Base-by-base conservation (phyloP, 2,329 filamentous ascomycete species). In the Myriosclerotinia duriaeana region DNA sequence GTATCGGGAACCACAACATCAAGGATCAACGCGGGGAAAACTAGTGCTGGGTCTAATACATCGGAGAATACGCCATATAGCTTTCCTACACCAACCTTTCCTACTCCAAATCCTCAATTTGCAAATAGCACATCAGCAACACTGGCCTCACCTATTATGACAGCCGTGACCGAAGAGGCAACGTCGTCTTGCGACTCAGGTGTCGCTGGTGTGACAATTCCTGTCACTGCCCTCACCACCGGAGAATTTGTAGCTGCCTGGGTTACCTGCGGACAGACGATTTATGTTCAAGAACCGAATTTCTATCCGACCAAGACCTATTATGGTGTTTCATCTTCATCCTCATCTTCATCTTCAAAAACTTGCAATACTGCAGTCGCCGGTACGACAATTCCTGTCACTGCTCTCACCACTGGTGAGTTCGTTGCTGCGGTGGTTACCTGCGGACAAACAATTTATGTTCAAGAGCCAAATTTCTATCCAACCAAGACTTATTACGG, bases 391-490 rank as follows among this genome's bases (percentile, higher is more conserved):
- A 26, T 26, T 26, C 26, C 26, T 26, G 26, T 26, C 26, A 3
- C 2, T 26, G 26, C 26, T 26, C 26, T 26, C 26, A 26, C 26
- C 26, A 26, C 26, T 26, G 26, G 26, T 26, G 34, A 54, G 11
- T 38, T 38, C 11, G 53, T 54, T 38, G 34, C 34, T 6, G 34
- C 20, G 2, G 2, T n/a, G 12, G 34, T 54, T 14, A 38, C 22
- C 9, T 54, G 53, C 15, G 34, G 53, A n/a, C 3, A n/a, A 11
- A 38, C 11, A 4, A 14, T 55, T 22, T 55, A 55, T 9, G 38
- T 55, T 38, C 53, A 38, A 14, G 53, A 55, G 22, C 34, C 53
- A 15, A 55, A 55, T 8, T 55, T 55, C 34, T 55, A 55, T 20
- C 3, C 20, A 22, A 5, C 53, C 5, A 55, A 55, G 53, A 50